Evolutionary conservation across 805 yeast genomes (phyloP), one percentile per base, ranked within the genome.

Genomic region (Grigorovia humatica): DNA sequence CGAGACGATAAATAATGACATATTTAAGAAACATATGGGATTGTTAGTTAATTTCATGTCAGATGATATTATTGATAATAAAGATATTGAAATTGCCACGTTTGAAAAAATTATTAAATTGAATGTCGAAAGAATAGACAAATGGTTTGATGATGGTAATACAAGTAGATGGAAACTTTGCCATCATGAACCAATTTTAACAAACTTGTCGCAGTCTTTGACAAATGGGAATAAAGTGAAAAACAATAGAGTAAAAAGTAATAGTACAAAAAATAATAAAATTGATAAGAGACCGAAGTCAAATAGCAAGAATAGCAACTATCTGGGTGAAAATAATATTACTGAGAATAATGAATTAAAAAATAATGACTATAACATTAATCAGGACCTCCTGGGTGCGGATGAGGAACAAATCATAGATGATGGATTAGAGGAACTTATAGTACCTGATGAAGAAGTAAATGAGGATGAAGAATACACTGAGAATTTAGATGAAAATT

Each of bases 61-160:
- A 48, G 91, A 85, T 65, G 93, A 85, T 62, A 69, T 85, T 48
- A 76, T 75, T 48, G 88, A 84, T 60, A 76, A 82, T 4, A 71
- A 81, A 55, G 72, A 79, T 23, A 69, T 81, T 56, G 88, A 83
- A 56, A 76, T 71, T 18, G 82, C 79, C 54, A 77, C 82, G 0
- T 56, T 70, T 46, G 78, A 76, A 20, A 41, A 43, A 35, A 20
- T 49, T 12, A 13, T 13, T 13, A n/a, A 20, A 2, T 6, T 27
- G 32, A 43, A 23, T 12, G 32, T 11, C 2, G 45, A 42, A 38
- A 13, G 18, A 32, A 4, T 18, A 9, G 18, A 13, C 8, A 15
- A 48, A 3, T 2, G 12, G 6, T 4, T 9, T 15, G 41, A 47
- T 41, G 46, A 46, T 13, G 49, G 18, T 20, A 35, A 49, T 27